phyloP scores from a whole-genome alignment of 345 rosid genomes.

The Noccaea caerulescens region DNA sequence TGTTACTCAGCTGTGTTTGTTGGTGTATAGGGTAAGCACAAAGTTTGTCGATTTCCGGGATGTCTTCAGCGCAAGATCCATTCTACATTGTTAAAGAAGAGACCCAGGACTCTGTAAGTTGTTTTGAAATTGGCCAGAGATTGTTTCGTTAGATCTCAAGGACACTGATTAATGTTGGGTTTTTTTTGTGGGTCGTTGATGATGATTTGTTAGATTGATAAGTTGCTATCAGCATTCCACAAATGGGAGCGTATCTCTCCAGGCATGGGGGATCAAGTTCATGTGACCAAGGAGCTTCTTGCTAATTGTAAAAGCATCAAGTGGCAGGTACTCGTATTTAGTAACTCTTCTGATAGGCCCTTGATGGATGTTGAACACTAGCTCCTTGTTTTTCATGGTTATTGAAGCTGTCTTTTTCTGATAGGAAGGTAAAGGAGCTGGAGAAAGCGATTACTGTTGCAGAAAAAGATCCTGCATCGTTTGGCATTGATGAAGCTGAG shows the following conservation, averaged over 20 bases:
- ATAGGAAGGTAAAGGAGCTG: conserved; percentile 97
- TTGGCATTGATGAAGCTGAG: conserved; percentile 82
- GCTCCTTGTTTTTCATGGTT: conserved; percentile 49
- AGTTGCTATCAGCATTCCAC: conserved; percentile 79
- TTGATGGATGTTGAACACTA: conserved; percentile 5
- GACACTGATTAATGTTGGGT: conserved; percentile 16
- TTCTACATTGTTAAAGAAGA: conserved; percentile 97
- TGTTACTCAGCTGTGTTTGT: not conserved
- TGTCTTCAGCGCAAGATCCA: conserved; percentile 99
- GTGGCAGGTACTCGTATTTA: conserved; percentile 79
- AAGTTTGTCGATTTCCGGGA: conserved; percentile 32
- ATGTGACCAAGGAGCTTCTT: conserved; percentile 70
- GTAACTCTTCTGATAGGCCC: not conserved
- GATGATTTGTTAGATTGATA: conserved; percentile 70
- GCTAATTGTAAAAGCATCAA: conserved; percentile 84
- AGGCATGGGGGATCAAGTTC: conserved; percentile 65
- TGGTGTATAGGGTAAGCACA: conserved; percentile 12
- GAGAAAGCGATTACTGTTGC: conserved; percentile 92
- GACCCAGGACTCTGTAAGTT: conserved; percentile 94
- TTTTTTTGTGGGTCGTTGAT: not conserved
- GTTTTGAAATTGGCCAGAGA: not conserved
- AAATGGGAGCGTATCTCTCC: conserved; percentile 80
- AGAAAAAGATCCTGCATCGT: conserved; percentile 83
- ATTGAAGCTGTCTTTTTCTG: conserved; percentile 59
- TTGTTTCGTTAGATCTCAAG: conserved; percentile 1